Evolutionary conservation across 495 filamentous ascomycete genomes (phyloP).

Genomic region (Aspergillus indologenus): DNA sequence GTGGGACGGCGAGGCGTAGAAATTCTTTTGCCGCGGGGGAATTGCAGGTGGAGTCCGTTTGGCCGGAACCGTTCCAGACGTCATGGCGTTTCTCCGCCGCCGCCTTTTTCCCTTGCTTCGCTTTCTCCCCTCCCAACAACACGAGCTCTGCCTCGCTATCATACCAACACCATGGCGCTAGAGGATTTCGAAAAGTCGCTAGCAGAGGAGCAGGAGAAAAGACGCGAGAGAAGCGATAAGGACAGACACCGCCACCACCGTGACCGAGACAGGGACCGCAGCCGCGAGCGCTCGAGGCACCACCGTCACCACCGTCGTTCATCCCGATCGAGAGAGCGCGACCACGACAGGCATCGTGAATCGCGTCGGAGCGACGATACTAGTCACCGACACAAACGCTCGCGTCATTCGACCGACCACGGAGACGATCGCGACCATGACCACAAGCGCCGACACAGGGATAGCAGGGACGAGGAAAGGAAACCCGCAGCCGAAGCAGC

Average conservation of each 20-base stretch:
- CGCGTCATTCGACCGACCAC: constrained; percentile 46
- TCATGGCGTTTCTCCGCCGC: constrained; percentile 27
- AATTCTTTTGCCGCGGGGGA: constrained; percentile 38
- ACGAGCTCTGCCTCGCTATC: neutral
- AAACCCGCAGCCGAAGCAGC: constrained; percentile 20
- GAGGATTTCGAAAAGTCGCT: constrained; percentile 56
- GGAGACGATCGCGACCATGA: constrained; percentile 37
- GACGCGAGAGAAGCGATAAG: constrained; percentile 34
- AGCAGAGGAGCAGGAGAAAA: constrained; percentile 37
- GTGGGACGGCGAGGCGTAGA: constrained; percentile 11
- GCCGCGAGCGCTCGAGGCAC: constrained; percentile 37
- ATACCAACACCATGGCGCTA: constrained; percentile 43
- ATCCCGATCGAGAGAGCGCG: constrained; percentile 40
- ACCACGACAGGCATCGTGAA: constrained; percentile 29
- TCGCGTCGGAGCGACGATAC: constrained; percentile 41
- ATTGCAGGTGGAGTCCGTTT: constrained; percentile 31
- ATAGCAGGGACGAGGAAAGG: constrained; percentile 28
- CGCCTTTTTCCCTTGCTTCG: constrained; percentile 19
- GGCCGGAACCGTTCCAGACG: constrained; percentile 30
- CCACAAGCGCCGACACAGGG: constrained; percentile 34
- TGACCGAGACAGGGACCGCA: constrained; percentile 41
- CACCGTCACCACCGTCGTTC: constrained; percentile 44
- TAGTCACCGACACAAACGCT: constrained; percentile 54
- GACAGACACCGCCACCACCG: constrained; percentile 34
- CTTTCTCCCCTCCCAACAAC: constrained; percentile 4